phyloP scores from a whole-genome alignment of 768 basidiomycete species.

The Suillus occidentalis region DNA sequence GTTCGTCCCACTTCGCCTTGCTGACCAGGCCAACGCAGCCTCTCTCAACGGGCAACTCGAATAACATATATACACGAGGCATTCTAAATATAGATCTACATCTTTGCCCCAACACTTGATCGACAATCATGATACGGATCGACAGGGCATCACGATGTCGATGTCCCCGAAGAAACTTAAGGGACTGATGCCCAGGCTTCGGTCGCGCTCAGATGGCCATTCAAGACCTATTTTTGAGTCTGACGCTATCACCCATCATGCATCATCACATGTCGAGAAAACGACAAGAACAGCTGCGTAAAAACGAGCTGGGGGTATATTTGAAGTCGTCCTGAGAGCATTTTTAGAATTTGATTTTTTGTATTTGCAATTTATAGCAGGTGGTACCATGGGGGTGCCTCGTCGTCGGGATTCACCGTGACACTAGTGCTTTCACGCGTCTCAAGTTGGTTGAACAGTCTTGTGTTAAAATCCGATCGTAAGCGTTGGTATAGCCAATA shows the following conservation, averaged over 20 bases:
- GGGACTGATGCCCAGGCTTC: neutral
- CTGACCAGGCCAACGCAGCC: neutral
- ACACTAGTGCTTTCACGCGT: neutral
- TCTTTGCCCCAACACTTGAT: neutral
- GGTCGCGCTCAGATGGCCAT: neutral
- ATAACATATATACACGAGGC: neutral
- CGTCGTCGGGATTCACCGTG: neutral
- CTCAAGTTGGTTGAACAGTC: neutral
- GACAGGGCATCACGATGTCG: neutral
- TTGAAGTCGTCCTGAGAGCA: neutral
- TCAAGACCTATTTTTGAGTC: neutral
- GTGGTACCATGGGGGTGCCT: neutral
- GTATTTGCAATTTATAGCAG: neutral
- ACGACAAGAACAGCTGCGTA: neutral
- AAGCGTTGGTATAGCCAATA: neutral
- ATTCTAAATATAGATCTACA: neutral
- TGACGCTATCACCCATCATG: neutral
- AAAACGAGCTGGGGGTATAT: neutral
- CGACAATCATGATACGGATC: neutral
- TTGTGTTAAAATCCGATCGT: neutral
- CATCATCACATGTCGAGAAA: neutral
- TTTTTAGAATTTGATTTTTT: neutral
- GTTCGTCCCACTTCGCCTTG: neutral
- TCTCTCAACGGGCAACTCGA: neutral
- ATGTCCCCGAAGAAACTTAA: neutral